Conservation (phyloP, 2,329 filamentous ascomycete species). For the Pseudogymnoascus sp. region DNA sequence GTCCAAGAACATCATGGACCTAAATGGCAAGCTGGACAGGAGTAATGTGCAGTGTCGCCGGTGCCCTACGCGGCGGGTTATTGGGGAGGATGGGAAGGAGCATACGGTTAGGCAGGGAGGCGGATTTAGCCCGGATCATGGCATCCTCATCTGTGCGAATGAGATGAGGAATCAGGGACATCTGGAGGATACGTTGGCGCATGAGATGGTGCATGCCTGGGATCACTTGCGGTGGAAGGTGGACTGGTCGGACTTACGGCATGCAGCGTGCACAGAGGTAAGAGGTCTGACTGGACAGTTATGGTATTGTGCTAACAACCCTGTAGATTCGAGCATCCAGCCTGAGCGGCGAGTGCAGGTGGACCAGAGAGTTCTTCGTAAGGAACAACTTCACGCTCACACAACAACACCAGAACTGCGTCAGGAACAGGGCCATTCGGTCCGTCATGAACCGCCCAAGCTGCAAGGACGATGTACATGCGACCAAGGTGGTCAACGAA, state of each 20-base stretch:
- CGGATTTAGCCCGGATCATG: slow-evolving; percentile 79
- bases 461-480: slow-evolving; percentile 81
- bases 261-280: slow-evolving; percentile 92
- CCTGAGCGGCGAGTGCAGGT: slow-evolving; percentile 89
- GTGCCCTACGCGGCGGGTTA: slow-evolving; percentile 55
- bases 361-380: slow-evolving; percentile 76
- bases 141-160: slow-evolving; percentile 90
- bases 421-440: slow-evolving; percentile 70
- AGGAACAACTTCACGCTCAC: slow-evolving; percentile 82
- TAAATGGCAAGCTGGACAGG: slow-evolving; percentile 68
- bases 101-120: slow-evolving; percentile 58
- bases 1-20: slow-evolving; percentile 67
- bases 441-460: slow-evolving; percentile 72
- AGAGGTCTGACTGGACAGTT: slow-evolving; percentile 16
- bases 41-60: slow-evolving; percentile 76
- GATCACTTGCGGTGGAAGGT: slow-evolving; percentile 90
- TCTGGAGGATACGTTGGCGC: slow-evolving; percentile 86
- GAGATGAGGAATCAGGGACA: slow-evolving; percentile 73
- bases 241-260: slow-evolving; percentile 72
- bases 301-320: slow-evolving; percentile 16
- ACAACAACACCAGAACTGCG: slow-evolving; percentile 89
- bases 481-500: slow-evolving; percentile 81
- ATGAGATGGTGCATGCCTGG: slow-evolving; percentile 98
- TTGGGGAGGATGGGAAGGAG: slow-evolving; percentile 28
- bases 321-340: slow-evolving; percentile 81